A percentile compares a stretch with the other conserved stretches of the same genome.
These are phyloP conservation scores for Linnemannia exigua DNA, from an alignment of 192 early-diverging fungal genomes.

Conservation along the genomic window DNA sequence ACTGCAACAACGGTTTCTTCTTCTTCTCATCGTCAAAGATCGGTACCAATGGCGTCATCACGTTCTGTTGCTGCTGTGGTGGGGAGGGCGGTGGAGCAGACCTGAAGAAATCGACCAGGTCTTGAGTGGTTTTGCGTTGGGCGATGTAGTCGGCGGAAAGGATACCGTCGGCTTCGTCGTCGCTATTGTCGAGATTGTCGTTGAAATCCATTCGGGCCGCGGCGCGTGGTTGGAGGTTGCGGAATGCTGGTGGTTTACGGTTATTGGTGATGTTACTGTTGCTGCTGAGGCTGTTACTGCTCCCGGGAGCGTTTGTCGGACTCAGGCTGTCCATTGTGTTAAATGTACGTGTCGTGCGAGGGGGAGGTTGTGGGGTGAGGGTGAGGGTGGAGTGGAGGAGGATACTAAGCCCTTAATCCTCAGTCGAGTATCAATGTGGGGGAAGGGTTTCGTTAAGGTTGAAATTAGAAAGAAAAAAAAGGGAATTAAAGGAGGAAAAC, in stretches of 20 bases:
- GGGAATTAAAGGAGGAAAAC: background rate
- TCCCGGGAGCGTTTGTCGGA: background rate
- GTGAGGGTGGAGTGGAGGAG: background rate
- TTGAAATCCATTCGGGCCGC: conserved; percentile 36
- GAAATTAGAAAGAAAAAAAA: conserved; percentile 3
- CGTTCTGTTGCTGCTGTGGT: background rate
- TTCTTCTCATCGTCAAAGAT: conserved; percentile 36
- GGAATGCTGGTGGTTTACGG: conserved; percentile 6
- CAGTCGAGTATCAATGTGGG: background rate
- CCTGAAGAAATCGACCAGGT: conserved; percentile 50
- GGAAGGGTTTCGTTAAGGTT: background rate
- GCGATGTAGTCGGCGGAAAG: conserved; percentile 37
- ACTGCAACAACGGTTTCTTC: conserved; percentile 31
- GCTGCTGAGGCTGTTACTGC: background rate
- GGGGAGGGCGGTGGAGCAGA: conserved; percentile 22
- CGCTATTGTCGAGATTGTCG: conserved; percentile 31
- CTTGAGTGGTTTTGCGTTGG: conserved; percentile 31
- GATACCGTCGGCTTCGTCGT: conserved; percentile 18
- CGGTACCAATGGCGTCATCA: background rate
- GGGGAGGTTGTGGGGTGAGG: background rate
- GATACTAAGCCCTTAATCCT: background rate
- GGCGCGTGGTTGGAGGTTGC: conserved; percentile 39
- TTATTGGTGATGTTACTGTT: background rate
- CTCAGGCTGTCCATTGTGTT: background rate
- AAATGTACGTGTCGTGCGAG: background rate